These are phyloP conservation scores for Bauhinia variegata DNA, from an alignment of 306 rosid genomes.

Conservation along the genomic window DNA sequence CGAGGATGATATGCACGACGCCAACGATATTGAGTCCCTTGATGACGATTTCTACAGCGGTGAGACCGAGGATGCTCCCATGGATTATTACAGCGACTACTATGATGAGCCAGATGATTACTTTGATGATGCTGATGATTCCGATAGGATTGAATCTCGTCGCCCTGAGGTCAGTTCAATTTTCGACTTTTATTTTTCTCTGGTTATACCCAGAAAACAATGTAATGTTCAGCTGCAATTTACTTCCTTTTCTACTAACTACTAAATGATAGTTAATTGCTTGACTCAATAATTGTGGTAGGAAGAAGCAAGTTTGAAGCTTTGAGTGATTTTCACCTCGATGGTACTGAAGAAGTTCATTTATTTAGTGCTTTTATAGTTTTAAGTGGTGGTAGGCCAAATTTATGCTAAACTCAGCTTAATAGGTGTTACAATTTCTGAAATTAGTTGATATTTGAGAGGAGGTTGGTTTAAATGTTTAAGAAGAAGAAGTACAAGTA, in stretches of 20 bases:
- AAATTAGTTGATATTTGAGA: neutral
- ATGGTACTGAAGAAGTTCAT: neutral
- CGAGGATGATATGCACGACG: conserved; percentile 66
- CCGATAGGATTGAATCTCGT: conserved; percentile 55
- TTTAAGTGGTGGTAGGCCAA: conserved; percentile 17
- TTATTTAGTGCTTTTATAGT: neutral
- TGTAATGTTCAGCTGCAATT: conserved; percentile 13
- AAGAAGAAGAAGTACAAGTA: conserved; percentile 3
- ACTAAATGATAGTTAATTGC: neutral
- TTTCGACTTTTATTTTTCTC: conserved; percentile 14
- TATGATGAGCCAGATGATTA: conserved; percentile 60
- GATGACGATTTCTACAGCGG: conserved; percentile 89
- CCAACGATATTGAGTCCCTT: conserved; percentile 65
- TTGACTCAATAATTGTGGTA: neutral
- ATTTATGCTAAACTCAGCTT: conserved; percentile 4
- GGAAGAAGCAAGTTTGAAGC: conserved; percentile 2
- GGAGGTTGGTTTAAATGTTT: conserved; percentile 13
- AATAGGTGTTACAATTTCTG: conserved; percentile 5
- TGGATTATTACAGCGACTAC: conserved; percentile 61
- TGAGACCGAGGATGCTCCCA: conserved; percentile 55
- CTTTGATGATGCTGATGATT: conserved; percentile 54
- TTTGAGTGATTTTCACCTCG: neutral
- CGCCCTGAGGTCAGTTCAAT: conserved; percentile 65
- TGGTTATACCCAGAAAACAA: neutral
- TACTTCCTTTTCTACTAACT: conserved; percentile 1